phyloP scores from a whole-genome alignment of 352 stramenopile genomes.

The Phytophthora sp. region DNA sequence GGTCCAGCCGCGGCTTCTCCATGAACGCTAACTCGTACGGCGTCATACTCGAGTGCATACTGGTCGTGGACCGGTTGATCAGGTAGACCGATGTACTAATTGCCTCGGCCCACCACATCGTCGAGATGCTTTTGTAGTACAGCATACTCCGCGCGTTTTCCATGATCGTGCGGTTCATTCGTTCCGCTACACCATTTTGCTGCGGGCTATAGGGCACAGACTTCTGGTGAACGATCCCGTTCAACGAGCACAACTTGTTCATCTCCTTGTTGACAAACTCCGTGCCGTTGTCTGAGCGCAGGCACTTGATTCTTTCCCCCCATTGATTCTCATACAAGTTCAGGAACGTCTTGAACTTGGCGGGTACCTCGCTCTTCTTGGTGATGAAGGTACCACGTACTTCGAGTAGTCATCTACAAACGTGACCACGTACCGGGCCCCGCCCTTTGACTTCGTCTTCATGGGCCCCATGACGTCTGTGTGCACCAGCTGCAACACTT shows the following conservation, averaged over 20 bases:
- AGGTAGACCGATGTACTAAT: too few relatives aligned
- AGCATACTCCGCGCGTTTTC: too few relatives aligned
- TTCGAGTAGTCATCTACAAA: too few relatives aligned
- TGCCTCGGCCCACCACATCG: too few relatives aligned
- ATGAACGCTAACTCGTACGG: slow-evolving; percentile 23
- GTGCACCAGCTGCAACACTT: slow-evolving; percentile 2
- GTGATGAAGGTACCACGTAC: too few relatives aligned
- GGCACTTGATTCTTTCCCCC: slow-evolving; percentile 15
- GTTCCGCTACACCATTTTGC: slow-evolving; percentile 38
- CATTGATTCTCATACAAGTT: slow-evolving; percentile 32
- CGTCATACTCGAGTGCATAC: background rate
- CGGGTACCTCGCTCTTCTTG: too few relatives aligned
- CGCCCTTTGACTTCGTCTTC: slow-evolving; percentile 14
- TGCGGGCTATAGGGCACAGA: slow-evolving; percentile 33
- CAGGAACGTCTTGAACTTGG: too few relatives aligned
- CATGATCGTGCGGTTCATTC: slow-evolving; percentile 32
- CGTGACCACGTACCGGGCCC: slow-evolving; percentile 6
- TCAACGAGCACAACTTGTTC: background rate
- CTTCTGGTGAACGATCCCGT: slow-evolving; percentile 37
- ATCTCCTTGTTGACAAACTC: slow-evolving; percentile 33
- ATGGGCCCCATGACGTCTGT: slow-evolving; percentile 21
- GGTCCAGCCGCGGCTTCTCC: too few relatives aligned
- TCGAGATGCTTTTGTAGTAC: too few relatives aligned
- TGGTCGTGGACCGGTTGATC: too few relatives aligned
- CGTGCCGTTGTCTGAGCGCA: slow-evolving; percentile 37